A percentile compares a stretch with the other conserved stretches of the same genome.
Conservation (phyloP, 305 asterid genomes). For the Striga hermonthica region DNA sequence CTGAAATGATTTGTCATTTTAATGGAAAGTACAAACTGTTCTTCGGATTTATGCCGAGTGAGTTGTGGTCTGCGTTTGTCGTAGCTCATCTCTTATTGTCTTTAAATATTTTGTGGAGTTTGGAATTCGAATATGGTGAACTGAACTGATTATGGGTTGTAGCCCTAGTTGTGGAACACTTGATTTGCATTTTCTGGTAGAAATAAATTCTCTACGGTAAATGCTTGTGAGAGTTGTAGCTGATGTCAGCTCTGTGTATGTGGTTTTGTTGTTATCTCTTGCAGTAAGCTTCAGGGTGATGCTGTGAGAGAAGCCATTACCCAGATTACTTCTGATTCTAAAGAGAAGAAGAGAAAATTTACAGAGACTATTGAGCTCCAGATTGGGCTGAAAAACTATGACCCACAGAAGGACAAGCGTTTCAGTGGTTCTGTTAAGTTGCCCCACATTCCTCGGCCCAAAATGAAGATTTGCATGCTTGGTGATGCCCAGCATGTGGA, state of each 20-base stretch:
- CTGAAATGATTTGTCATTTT: neutral
- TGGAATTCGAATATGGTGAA: neutral
- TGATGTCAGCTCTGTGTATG: neutral
- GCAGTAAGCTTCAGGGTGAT: conserved; percentile 63
- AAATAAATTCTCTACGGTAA: neutral
- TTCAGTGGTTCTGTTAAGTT: conserved; percentile 67
- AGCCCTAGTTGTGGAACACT: neutral
- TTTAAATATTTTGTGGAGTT: neutral
- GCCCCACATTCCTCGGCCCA: conserved; percentile 65
- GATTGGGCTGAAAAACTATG: conserved; percentile 67
- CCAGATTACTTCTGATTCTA: conserved; percentile 33
- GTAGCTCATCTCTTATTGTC: too few species aligned
- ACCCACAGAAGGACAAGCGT: conserved; percentile 70
- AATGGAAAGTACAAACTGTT: neutral
- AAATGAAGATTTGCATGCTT: conserved; percentile 71
- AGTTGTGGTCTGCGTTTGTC: too few species aligned
- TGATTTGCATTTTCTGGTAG: neutral
- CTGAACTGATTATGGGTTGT: neutral
- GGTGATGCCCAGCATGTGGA: conserved; percentile 79
- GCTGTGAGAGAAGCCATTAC: conserved; percentile 59
- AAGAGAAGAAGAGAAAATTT: conserved; percentile 58
- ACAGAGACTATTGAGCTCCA: conserved; percentile 69
- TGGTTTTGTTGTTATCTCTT: conserved; percentile 8
- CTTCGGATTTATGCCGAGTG: too few species aligned
- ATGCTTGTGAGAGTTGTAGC: neutral